Base-by-base conservation (phyloP, 164 flowering plant species). In the Saururus chinensis region DNA sequence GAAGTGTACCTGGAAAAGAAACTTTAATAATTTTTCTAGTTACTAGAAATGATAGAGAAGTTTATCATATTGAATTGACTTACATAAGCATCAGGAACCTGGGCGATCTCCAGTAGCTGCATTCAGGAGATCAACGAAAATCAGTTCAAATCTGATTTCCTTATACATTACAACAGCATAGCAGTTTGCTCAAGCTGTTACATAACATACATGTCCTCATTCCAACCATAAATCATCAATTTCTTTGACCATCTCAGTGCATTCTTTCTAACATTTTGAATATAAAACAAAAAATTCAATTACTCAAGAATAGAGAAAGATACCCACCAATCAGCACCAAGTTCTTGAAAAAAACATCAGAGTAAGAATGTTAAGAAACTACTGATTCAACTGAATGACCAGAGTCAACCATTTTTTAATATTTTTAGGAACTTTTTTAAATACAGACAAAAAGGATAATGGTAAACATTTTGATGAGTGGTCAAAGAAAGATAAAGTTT, bases 91-190 rank as follows among this genome's bases (percentile, higher is more conserved):
- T 87, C 86, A 61, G 95, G 80, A 65, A 87, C 95, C 70, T 90
- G 95, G 19, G 95, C 95, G 59, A 89, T 89, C 72, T 89, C 95
- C 72, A 89, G 79, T 41, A 89, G 97, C 97, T 89, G 97, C 81
- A 82, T 7, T 23, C 59, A 55, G 64, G 35, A 61, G 42, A 21
- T 40, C 26, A 51, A 70, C 12, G 51, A 59, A 60, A 40, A 49
- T 11, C 24, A 59, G 63, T 37, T 61, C 37, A 30, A 30, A 30
- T 30, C 19, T 35, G 0, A 58, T 7, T 40, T 19, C 40, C 30
- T 16, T 17, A 25, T n/a, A 1, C 49, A 45, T 45, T 7, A 12
- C 49, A 45, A 12, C 17, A 17, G 49, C 49, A 45, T 3, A 45
- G 2, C 49, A 45, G 14, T 45, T 45, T 12, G 17, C 49, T 45